phyloP scores from a whole-genome alignment of 1,284 basidiomycete species.

The Tausonia pullulans region DNA sequence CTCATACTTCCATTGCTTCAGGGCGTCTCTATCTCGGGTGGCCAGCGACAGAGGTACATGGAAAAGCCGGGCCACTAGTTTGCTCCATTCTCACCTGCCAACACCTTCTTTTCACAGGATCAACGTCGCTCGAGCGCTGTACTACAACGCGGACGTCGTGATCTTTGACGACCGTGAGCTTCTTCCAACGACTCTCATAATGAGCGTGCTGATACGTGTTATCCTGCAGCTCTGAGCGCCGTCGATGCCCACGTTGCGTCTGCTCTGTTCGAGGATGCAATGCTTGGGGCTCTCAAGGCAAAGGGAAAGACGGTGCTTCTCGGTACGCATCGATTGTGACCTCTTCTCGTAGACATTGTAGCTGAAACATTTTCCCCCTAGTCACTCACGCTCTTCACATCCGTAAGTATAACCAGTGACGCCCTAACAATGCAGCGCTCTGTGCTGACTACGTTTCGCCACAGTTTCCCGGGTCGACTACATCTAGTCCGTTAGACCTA shows the following conservation, averaged over 20 bases:
- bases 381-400: constrained; percentile 66
- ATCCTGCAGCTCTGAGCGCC: constrained; percentile 19
- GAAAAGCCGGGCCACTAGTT: too few species aligned
- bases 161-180: constrained; percentile 54
- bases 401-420: too few species aligned
- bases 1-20: constrained; percentile 6
- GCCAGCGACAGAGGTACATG: constrained; percentile 38
- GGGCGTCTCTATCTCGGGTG: constrained; percentile 40
- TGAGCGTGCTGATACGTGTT: constrained; percentile 22
- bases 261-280: constrained; percentile 54
- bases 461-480: constrained; percentile 49
- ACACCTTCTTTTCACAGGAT: constrained; percentile 33
- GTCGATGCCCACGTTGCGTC: constrained; percentile 62
- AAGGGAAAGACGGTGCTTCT: constrained; percentile 49
- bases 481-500: constrained; percentile 38
- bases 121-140: constrained; percentile 61
- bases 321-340: background rate
- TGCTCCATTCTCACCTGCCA: background rate
- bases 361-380: constrained; percentile 30
- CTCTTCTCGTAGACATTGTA: background rate
- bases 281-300: constrained; percentile 44
- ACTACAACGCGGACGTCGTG: constrained; percentile 56
- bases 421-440: too few species aligned
- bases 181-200: constrained; percentile 24
- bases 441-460: too few species aligned